Base-by-base conservation (phyloP, 2,329 filamentous ascomycete species). In the Fusarium hainanense region DNA sequence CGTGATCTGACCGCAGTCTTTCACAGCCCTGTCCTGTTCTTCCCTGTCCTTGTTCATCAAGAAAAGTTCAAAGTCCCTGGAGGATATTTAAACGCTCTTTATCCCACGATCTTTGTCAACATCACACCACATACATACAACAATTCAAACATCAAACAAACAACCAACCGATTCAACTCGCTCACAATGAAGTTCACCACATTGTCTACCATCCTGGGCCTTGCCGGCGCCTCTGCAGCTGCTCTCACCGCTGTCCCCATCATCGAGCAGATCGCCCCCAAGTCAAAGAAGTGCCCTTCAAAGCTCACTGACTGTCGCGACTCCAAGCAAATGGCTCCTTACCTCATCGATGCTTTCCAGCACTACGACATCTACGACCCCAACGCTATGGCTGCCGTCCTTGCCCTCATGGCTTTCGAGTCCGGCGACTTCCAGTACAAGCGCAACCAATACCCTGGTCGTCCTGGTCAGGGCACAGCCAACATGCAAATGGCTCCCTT, bases 391-490 rank as follows among this genome's bases (percentile, higher is more conserved):
- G 92, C 92, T 9, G 92, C 90, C 23, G 79, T 94, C 18, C 76
- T 96, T 44, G 84, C 89, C 14, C 83, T 93, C 75, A 91, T 93
- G 82, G 87, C 90, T 13, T 90, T 89, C 76, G 93, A 97, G 81
- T 89, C 87, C 3, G 88, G 60, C 23, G 85, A 90, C 67, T 92
- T 94, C 81, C 84, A 87, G 74, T 94, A 88, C 85, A 92, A 90
- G 79, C 85, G 84, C 78, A 93, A 94, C 80, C 82, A 89, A 72
- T 69, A 55, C 34, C 81, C 82, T 68, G 86, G 84, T n/a, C 75
- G 80, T 0, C 84, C 90, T 0, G 92, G 92, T 11, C 91, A 94
- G 77, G 92, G 92, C 25, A 94, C 92, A 3, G 82, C 81, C 66
- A 87, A 87, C 77, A 85, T 87, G 84, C 85, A 87, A 74, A 79